Percentiles rank a stretch among this genome's conserved stretches.
phyloP scores from a whole-genome alignment of 2,329 filamentous ascomycete genomes.

The Neurospora crassa region DNA sequence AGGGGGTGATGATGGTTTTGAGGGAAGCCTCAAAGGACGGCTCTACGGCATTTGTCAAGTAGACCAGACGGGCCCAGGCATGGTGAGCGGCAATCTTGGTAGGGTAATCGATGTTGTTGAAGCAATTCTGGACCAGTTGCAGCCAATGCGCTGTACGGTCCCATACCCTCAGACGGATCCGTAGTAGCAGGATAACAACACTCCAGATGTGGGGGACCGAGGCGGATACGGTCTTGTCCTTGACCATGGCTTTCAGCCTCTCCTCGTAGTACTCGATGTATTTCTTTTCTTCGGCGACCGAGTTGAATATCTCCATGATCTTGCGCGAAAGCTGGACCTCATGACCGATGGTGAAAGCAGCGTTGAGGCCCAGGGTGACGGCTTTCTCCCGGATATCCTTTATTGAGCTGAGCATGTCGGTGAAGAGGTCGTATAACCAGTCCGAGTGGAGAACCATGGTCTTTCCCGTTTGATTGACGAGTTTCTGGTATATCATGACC shows the following conservation, averaged over 20 bases:
- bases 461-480: constrained; percentile 61
- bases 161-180: constrained; percentile 59
- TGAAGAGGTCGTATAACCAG: constrained; percentile 78
- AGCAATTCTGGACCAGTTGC: constrained; percentile 67
- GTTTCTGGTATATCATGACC: constrained; percentile 66
- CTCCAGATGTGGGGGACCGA: constrained; percentile 86
- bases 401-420: constrained; percentile 68
- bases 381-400: constrained; percentile 69
- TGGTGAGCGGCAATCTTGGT: constrained; percentile 69
- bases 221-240: constrained; percentile 48
- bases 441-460: constrained; percentile 62
- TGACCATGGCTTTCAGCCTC: constrained; percentile 59
- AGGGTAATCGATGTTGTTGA: constrained; percentile 65
- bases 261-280: constrained; percentile 62
- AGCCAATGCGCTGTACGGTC: constrained; percentile 67
- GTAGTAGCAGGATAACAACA: constrained; percentile 67
- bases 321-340: constrained; percentile 59
- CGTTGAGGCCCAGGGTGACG: constrained; percentile 63
- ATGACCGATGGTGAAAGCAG: constrained; percentile 58
- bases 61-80: constrained; percentile 81
- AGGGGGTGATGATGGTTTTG: constrained; percentile 51
- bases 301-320: constrained; percentile 53
- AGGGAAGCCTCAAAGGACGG: constrained; percentile 46
- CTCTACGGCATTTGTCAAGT: constrained; percentile 57
- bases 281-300: constrained; percentile 46